A percentile compares a stretch with the other conserved stretches of the same genome.
Evolutionary conservation across 257 asterid genomes (phyloP).

Genomic region (Nicotiana tabacum): DNA sequence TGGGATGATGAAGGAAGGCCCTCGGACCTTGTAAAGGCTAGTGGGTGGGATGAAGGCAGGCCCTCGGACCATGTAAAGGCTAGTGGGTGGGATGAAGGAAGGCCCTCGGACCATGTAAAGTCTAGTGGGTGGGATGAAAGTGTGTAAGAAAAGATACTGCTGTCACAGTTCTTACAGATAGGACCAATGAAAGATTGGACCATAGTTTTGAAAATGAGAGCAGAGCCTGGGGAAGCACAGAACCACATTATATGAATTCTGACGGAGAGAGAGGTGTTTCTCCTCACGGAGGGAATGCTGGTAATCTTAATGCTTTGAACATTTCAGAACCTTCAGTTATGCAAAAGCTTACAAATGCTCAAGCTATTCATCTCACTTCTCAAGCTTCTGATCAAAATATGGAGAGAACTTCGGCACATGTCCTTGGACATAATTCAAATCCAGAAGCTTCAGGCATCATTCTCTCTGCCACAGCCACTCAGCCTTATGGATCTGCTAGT

Average conservation of each 20-base stretch:
- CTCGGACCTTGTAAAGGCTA: constrained; percentile 22
- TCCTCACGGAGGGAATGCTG: constrained; percentile 23
- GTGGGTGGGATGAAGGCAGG: constrained; percentile 36
- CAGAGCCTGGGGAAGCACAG: constrained; percentile 27
- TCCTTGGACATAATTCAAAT: constrained; percentile 24
- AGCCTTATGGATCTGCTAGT: constrained; percentile 27
- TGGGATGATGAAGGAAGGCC: constrained; percentile 36
- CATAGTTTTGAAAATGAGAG: constrained; percentile 24
- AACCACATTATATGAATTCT: constrained; percentile 20
- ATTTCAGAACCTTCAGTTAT: constrained; percentile 24
- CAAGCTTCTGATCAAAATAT: constrained; percentile 26
- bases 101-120: constrained; percentile 21
- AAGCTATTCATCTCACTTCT: constrained; percentile 22
- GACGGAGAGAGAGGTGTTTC: constrained; percentile 24
- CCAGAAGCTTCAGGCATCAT: constrained; percentile 23
- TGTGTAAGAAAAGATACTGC: constrained; percentile 15
- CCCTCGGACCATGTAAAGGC: constrained; percentile 22
- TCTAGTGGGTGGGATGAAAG: constrained; percentile 38
- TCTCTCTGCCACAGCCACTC: constrained; percentile 18
- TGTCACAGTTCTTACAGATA: constrained; percentile 22
- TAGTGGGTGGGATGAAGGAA: constrained; percentile 21
- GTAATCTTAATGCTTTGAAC: constrained; percentile 25
- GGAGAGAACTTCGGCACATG: constrained; percentile 20
- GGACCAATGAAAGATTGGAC: constrained; percentile 27
- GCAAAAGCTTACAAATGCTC: constrained; percentile 22